Percentiles rank a stretch among this genome's conserved stretches.
Evolutionary conservation across 495 filamentous ascomycete genomes (phyloP).

Genomic region (Daldinia decipiens): DNA sequence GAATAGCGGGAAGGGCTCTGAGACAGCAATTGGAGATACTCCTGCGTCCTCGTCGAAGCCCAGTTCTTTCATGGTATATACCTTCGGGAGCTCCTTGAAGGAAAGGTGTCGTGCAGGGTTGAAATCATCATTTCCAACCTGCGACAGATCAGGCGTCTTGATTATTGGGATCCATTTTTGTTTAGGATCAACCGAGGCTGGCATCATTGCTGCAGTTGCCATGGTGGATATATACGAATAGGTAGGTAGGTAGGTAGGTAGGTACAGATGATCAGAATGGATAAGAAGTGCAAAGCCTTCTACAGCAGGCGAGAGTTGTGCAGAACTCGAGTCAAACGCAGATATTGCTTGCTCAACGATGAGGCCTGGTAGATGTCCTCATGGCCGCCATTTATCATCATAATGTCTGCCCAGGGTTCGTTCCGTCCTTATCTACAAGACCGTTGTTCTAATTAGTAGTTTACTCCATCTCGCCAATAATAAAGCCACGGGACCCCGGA

Average conservation of each 20-base stretch:
- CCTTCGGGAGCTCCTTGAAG: conserved; percentile 61
- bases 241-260: neutral
- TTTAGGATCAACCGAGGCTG: conserved; percentile 21
- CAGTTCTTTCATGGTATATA: conserved; percentile 70
- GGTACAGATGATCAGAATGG: neutral
- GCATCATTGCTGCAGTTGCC: conserved; percentile 36
- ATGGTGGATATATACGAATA: conserved; percentile 26
- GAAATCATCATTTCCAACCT: conserved; percentile 39
- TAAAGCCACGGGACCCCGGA: conserved; percentile 30
- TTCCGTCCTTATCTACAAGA: conserved; percentile 32
- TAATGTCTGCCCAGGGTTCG: conserved; percentile 20
- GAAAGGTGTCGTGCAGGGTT: conserved; percentile 63
- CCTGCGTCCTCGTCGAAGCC: conserved; percentile 64
- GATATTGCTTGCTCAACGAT: conserved; percentile 12
- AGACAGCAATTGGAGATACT: conserved; percentile 73
- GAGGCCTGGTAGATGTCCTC: neutral
- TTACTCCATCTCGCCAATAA: conserved; percentile 31
- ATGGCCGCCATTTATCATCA: conserved; percentile 38
- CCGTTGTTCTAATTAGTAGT: conserved; percentile 24
- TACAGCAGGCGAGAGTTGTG: neutral
- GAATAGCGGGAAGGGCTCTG: conserved; percentile 79
- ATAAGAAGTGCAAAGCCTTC: conserved; percentile 6
- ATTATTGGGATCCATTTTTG: conserved; percentile 43
- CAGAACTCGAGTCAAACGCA: neutral
- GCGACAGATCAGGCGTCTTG: conserved; percentile 17